Conservation (phyloP, 2,329 filamentous ascomycete genomes). For the Ophiostoma novo-ulmi region DNA sequence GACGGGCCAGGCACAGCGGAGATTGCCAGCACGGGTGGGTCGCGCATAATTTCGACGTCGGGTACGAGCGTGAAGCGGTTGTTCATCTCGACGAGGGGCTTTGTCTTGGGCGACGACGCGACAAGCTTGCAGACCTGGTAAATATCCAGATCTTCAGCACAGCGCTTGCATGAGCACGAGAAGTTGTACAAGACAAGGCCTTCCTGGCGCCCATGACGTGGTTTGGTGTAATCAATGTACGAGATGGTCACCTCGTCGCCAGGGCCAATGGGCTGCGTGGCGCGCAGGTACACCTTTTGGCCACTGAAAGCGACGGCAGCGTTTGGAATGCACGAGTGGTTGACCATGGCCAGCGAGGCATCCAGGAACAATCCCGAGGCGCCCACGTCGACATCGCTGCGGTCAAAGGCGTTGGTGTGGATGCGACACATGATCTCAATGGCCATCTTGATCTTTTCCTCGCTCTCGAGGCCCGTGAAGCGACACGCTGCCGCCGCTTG, state of each 20-base stretch:
- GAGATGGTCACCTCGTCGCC: conserved; percentile 58
- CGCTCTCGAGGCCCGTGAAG: conserved; percentile 40
- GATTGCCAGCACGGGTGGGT: conserved; percentile 32
- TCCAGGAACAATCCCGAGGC: conserved; percentile 54
- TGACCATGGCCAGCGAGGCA: conserved; percentile 52
- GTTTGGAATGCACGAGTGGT: conserved; percentile 59
- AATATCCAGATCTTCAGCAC: conserved; percentile 47
- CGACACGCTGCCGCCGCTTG: conserved; percentile 48
- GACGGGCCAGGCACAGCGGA: conserved; percentile 25
- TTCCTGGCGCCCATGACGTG: conserved; percentile 40
- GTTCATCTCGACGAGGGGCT: conserved; percentile 41
- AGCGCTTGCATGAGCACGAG: conserved; percentile 47
- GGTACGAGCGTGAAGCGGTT: conserved; percentile 40
- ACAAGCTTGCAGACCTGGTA: conserved; percentile 48
- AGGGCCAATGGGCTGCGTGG: conserved; percentile 44
- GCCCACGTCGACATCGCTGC: conserved; percentile 48
- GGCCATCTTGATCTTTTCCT: conserved; percentile 38
- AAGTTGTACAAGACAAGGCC: conserved; percentile 50
- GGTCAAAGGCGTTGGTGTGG: conserved; percentile 58
- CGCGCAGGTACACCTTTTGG: conserved; percentile 47
- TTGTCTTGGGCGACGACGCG: neutral
- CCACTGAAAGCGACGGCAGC: conserved; percentile 53
- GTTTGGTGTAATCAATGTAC: conserved; percentile 52
- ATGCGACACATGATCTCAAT: conserved; percentile 52
- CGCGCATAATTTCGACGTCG: conserved; percentile 35